Evolutionary conservation across 352 stramenopile genomes (phyloP).

Genomic region (Pythium vanterpoolii): DNA sequence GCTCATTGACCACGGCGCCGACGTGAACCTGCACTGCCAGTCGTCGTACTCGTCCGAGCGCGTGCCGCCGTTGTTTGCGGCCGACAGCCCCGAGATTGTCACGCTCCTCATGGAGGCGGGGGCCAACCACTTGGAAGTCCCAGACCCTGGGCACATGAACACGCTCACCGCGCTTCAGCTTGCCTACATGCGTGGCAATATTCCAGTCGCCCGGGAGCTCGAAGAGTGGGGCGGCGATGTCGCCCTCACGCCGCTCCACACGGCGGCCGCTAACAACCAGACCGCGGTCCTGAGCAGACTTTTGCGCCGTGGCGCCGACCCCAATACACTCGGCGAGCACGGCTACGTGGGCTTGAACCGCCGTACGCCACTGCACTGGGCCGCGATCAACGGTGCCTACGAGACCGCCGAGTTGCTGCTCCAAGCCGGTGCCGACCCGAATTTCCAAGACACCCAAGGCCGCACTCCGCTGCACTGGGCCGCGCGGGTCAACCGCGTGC

Average conservation of each 20-base stretch:
- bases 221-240: conserved; percentile 74
- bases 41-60: conserved; percentile 66
- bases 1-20: conserved; percentile 48
- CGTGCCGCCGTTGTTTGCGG: conserved; percentile 63
- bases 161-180: conserved; percentile 65
- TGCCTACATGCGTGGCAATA: conserved; percentile 64
- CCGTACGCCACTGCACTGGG: conserved; percentile 72
- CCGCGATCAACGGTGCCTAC: conserved; percentile 47
- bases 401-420: conserved; percentile 46
- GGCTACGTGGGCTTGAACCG: conserved; percentile 65
- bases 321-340: conserved; percentile 66
- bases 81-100: conserved; percentile 67
- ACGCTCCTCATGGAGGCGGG: conserved; percentile 50
- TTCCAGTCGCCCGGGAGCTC: conserved; percentile 54
- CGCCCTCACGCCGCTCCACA: conserved; percentile 64
- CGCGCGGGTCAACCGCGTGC: conserved; percentile 48
- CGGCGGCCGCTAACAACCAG: conserved; percentile 49
- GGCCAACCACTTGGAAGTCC: conserved; percentile 68
- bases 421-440: conserved; percentile 50
- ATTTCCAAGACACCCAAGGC: conserved; percentile 64
- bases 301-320: conserved; percentile 45
- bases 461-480: conserved; percentile 71
- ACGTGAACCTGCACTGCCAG: conserved; percentile 59
- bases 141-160: conserved; percentile 64
- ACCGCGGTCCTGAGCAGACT: conserved; percentile 35